Base-by-base conservation (phyloP, 139 green algal genomes). In the Chlamydomonas sp. region DNA sequence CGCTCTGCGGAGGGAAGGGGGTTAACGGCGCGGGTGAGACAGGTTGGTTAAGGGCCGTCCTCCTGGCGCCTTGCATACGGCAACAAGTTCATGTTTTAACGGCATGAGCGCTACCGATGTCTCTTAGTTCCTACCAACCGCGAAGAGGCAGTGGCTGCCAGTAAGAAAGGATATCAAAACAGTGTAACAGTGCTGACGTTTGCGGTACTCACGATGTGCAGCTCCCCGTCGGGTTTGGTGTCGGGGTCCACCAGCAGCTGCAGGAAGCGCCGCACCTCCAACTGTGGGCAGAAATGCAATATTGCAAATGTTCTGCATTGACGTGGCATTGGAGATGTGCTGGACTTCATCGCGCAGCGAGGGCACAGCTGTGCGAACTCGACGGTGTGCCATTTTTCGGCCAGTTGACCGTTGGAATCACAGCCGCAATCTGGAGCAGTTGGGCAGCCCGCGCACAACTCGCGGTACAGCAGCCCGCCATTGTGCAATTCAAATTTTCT, bases 251-350 rank as follows among this genome's bases (percentile, higher is more conserved):
- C 57, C 57, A 88, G 59, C 75, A 88, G 67, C 17, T 69, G 16
- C 63, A 88, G 84, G 58, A 88, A 83, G 2, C 75, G 16, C 1
- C 64, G 57, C 57, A 83, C 75, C 17, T 82, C 75, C 64, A 83
- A 64, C 84, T 88, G 84, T 6, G n/a, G 18, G 20, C 49, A 71
- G 10, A 84, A 71, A 16, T 3, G 58, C 16, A 49, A 58, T 5
- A 69, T 6, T 5, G 59, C 76, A 49, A 8, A n/a, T 14, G 5
- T 20, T 12, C 10, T 69, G 64, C 69, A 20, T 10, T 31, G 20
- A 5, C 69, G 18, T 76, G 14, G 5, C 16, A 14, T 58, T 10
- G 10, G 5, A 5, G 10, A 76, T 31, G 5, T 5, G 16, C 10
- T 14, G 12, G 9, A 14, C 10, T 71, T 71, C 10, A 71, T 10